Evolutionary conservation across 192 early-diverging fungal species (phyloP), one percentile per base, ranked within the genome.

Genomic region (Gaertneriomyces sp.): DNA sequence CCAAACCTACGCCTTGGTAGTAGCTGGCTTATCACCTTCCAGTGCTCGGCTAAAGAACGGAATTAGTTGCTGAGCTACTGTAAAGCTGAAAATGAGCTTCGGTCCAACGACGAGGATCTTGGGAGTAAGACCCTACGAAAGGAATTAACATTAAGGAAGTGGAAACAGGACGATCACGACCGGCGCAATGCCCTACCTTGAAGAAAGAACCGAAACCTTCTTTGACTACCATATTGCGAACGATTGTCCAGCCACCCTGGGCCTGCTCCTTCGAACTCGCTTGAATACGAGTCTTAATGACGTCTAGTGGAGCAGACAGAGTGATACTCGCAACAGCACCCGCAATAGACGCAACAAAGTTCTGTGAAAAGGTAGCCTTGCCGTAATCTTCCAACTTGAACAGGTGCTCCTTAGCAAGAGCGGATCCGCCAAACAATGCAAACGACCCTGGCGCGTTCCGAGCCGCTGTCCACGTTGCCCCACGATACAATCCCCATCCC

Each of bases 251-350:
- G 63, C 96, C 96, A 54, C 88, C 85, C 74, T 94, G 90, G 16
- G 92, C 92, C 68, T 87, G 85, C 10, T 91, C 93, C 67, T 88
- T 90, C 63, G 92, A 88, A 57, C 88, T 85, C 56, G 92, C 89
- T 79, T 99, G 96, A 75, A 99, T 99, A 51, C 96, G 90, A 16
- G 96, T 99, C 86, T 99, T 99, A 81, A 99, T 92, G 12, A 99
- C 95, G 75, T 99, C 96, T 66, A 99, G 82, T 20, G 96, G 96
- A 20, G 93, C 93, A 42, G 96, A 92, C 42, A 97, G 88, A 7
- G 91, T 90, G 69, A 98, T 89, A 49, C 90, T 93, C 16, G 96
- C 94, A 46, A 95, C 82, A 16, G 96, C 92, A 47, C 96, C 96
- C 62, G 91, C 93, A 70, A 98, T 96, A 33, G 94, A 97, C 7